These are phyloP conservation scores for Aspergillus ochraceoroseus DNA, from an alignment of 2,329 filamentous ascomycete genomes.

Conservation along the genomic window DNA sequence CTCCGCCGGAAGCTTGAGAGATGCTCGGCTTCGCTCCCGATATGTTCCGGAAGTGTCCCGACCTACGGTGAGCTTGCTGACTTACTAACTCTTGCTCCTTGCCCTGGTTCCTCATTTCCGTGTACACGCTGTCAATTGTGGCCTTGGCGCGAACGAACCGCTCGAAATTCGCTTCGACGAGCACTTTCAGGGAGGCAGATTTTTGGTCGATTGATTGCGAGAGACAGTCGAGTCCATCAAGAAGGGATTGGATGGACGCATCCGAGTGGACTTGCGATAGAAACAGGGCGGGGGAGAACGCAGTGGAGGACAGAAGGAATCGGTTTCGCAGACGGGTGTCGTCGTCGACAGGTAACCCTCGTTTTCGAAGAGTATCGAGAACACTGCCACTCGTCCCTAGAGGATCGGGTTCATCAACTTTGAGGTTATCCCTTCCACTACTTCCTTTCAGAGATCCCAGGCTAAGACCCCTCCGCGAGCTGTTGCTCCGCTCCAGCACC, in stretches of 20 bases:
- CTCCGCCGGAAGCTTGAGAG: constrained; percentile 34
- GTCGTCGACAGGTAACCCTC: constrained; percentile 77
- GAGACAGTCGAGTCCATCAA: constrained; percentile 77
- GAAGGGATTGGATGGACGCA: constrained; percentile 74
- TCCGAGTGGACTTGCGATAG: constrained; percentile 85
- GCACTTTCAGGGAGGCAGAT: constrained; percentile 88
- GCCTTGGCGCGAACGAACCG: constrained; percentile 95
- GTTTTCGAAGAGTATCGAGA: constrained; percentile 68
- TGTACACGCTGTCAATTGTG: constrained; percentile 98
- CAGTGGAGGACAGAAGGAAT: constrained; percentile 91
- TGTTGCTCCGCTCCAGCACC: constrained; percentile 70
- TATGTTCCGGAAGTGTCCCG: constrained; percentile 56
- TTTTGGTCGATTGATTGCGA: constrained; percentile 95
- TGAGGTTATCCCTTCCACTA: constrained; percentile 67
- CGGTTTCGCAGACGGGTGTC: constrained; percentile 77
- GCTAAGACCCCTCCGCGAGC: constrained; percentile 61
- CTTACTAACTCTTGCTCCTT: constrained; percentile 40
- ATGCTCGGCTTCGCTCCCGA: constrained; percentile 41
- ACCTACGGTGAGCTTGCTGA: constrained; percentile 58
- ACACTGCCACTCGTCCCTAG: constrained; percentile 85
- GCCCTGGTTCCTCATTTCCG: constrained; percentile 81
- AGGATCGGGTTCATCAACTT: constrained; percentile 88
- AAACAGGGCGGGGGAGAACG: constrained; percentile 87
- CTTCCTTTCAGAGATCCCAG: constrained; percentile 64
- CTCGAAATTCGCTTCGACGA: constrained; percentile 98